These are phyloP conservation scores for Fraxinus xanthoxyloides DNA, from an alignment of 305 asterid species.

Conservation along the genomic window DNA sequence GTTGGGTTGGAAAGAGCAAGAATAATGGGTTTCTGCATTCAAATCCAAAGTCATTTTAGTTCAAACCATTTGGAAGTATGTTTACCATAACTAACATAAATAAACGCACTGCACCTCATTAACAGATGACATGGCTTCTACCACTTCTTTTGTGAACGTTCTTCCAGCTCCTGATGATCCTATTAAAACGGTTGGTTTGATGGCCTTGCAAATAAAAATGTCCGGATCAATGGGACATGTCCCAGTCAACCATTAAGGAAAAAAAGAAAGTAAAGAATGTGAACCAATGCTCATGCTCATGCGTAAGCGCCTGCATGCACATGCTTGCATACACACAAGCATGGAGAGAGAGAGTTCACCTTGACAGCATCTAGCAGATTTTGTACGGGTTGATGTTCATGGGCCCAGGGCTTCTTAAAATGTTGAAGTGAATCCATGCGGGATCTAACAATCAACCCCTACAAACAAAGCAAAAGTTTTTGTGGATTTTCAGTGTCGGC, in stretches of 20 bases:
- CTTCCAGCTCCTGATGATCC: slow-evolving; percentile 98
- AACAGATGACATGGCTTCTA: slow-evolving; percentile 72
- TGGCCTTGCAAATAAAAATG: slow-evolving; percentile 44
- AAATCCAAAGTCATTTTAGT: not conserved
- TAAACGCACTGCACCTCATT: slow-evolving; percentile 55
- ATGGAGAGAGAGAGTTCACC: slow-evolving; percentile 35
- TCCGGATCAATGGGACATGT: not conserved
- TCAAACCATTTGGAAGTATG: not conserved
- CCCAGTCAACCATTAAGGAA: not conserved
- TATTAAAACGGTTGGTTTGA: slow-evolving; percentile 86
- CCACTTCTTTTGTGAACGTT: slow-evolving; percentile 89
- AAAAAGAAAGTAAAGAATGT: not conserved
- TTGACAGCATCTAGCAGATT: slow-evolving; percentile 78
- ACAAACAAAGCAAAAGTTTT: slow-evolving; percentile 19
- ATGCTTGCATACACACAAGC: not conserved
- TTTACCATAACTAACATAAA: not conserved
- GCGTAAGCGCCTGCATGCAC: not conserved
- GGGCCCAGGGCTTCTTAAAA: slow-evolving; percentile 98
- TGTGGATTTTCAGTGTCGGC: slow-evolving; percentile 2
- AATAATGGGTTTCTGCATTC: slow-evolving; percentile 82
- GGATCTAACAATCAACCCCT: slow-evolving; percentile 83
- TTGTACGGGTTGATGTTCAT: slow-evolving; percentile 76
- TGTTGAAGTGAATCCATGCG: slow-evolving; percentile 88
- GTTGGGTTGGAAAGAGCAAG: slow-evolving; percentile 99
- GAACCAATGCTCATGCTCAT: not conserved